Conservation (phyloP, 2,329 filamentous ascomycete genomes). For the Pseudogymnoascus sp. region DNA sequence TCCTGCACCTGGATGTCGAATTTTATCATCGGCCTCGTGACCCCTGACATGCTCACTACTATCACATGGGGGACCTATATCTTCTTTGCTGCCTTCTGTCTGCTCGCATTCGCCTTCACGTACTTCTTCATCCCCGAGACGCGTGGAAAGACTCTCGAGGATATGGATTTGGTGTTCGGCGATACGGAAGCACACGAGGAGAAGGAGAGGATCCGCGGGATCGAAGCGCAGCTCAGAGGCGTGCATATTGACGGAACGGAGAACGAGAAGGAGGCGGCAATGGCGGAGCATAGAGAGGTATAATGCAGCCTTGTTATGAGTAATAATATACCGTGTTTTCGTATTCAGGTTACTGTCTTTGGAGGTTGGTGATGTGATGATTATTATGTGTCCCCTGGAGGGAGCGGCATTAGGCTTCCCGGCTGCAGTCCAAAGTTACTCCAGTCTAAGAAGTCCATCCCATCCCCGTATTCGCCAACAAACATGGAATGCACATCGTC, state of each 20-base stretch:
- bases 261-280: constrained; percentile 14
- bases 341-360: background rate
- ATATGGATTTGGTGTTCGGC: constrained; percentile 45
- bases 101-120: constrained; percentile 41
- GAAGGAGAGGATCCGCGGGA: constrained; percentile 22
- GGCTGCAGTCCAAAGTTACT: constrained; percentile 26
- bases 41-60: constrained; percentile 47
- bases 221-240: constrained; percentile 19
- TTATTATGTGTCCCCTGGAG: background rate
- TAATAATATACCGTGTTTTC: background rate
- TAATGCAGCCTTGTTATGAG: background rate
- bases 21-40: constrained; percentile 47
- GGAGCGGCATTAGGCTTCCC: background rate
- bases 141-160: constrained; percentile 45
- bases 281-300: constrained; percentile 11
- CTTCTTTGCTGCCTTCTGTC: constrained; percentile 51
- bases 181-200: constrained; percentile 33
- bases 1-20: constrained; percentile 53
- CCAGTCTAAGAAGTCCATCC: constrained; percentile 35
- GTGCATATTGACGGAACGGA: constrained; percentile 17
- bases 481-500: constrained; percentile 31
- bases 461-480: constrained; percentile 28
- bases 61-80: constrained; percentile 47
- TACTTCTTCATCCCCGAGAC: constrained; percentile 53
- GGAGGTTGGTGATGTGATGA: background rate